Conservation (phyloP, 257 asterid genomes). For the Thymus mandschuricus region DNA sequence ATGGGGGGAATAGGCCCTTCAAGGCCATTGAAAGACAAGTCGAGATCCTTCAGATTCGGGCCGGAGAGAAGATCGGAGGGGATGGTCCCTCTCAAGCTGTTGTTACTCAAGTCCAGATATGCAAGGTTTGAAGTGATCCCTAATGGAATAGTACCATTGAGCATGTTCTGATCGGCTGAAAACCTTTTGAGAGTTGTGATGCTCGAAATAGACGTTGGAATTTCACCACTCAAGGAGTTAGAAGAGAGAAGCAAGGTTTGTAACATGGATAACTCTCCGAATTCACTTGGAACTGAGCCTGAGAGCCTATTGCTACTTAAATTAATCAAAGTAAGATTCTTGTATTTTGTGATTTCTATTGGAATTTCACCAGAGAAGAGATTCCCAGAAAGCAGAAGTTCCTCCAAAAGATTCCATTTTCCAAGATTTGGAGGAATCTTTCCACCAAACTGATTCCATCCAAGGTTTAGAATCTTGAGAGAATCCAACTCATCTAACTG, state of each 20-base stretch:
- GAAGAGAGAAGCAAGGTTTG: constrained; percentile 41
- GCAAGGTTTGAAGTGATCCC: constrained; percentile 49
- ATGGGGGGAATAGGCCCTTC: constrained; percentile 57
- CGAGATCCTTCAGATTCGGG: constrained; percentile 49
- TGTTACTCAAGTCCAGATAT: constrained; percentile 69
- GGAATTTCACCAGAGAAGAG: constrained; percentile 50
- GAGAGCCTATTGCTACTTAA: constrained; percentile 44
- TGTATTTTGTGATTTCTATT: constrained; percentile 38
- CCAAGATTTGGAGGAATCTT: constrained; percentile 61
- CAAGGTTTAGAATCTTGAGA: constrained; percentile 55
- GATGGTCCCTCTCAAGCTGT: constrained; percentile 51
- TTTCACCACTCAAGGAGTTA: constrained; percentile 44
- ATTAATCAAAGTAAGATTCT: constrained; percentile 57
- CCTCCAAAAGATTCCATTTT: constrained; percentile 42
- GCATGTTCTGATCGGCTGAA: constrained; percentile 60
- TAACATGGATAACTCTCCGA: constrained; percentile 48
- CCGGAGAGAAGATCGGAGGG: constrained; percentile 53
- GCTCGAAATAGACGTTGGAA: constrained; percentile 52
- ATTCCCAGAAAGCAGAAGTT: constrained; percentile 63
- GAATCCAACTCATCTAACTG: constrained; percentile 53
- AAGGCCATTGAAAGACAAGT: constrained; percentile 58
- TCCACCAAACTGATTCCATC: constrained; percentile 46
- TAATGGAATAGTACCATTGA: constrained; percentile 59
- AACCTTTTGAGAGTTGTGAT: constrained; percentile 48
- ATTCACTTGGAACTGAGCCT: constrained; percentile 52